Percentiles rank a stretch among this genome's conserved stretches.
Conservation (phyloP, 306 rosid genomes). For the Prinsepia uniflora region DNA sequence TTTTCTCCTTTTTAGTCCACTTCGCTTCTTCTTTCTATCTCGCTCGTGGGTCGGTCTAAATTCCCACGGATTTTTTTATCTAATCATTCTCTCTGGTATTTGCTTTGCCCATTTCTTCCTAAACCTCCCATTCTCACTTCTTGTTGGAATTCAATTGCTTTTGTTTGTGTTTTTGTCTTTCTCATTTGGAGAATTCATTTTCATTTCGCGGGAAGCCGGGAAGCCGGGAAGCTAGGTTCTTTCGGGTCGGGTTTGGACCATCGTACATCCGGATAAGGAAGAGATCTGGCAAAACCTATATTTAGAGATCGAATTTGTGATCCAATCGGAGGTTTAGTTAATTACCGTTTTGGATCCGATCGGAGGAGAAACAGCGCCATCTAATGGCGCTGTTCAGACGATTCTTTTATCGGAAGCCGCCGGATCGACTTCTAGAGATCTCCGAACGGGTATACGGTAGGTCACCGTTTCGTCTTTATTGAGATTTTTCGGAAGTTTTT, state of each 20-base stretch:
- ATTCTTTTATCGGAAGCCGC: slow-evolving; percentile 93
- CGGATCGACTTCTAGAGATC: slow-evolving; percentile 98
- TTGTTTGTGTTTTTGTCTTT: background rate
- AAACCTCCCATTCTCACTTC: slow-evolving; percentile 8
- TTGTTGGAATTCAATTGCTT: background rate
- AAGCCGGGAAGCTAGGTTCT: background rate
- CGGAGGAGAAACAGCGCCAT: slow-evolving; percentile 94
- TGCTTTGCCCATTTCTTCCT: background rate
- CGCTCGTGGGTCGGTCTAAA: slow-evolving; percentile 7
- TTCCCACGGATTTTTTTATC: background rate
- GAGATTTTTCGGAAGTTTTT: background rate
- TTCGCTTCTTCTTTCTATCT: slow-evolving; percentile 31
- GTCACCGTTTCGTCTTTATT: background rate
- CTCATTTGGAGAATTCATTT: slow-evolving; percentile 4
- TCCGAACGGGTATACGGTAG: slow-evolving; percentile 93
- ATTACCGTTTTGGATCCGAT: slow-evolving; percentile 78
- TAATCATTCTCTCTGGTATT: background rate
- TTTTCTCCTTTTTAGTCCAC: slow-evolving; percentile 52
- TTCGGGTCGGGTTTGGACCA: slow-evolving; percentile 17
- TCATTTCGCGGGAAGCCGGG: background rate
- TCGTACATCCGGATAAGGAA: slow-evolving; percentile 33
- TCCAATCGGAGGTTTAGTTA: slow-evolving; percentile 36
- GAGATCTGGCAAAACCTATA: slow-evolving; percentile 43
- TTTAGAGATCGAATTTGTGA: slow-evolving; percentile 24
- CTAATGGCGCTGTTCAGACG: slow-evolving; percentile 99